Percentiles rank a stretch among this genome's conserved stretches.
These are phyloP conservation scores for Piromyces finnis DNA, from an alignment of 192 early-diverging fungal genomes.

Conservation along the genomic window DNA sequence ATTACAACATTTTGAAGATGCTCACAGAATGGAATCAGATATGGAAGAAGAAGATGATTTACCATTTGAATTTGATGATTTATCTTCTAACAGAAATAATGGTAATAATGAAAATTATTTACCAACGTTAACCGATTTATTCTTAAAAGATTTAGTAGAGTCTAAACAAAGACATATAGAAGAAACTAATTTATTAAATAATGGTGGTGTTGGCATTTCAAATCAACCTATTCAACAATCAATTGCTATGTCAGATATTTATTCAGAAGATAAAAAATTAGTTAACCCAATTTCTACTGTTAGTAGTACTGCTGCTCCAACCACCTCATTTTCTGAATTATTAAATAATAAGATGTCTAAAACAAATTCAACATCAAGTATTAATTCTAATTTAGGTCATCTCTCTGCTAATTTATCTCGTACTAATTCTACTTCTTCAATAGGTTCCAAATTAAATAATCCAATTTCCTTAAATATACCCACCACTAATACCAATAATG, in stretches of 20 bases:
- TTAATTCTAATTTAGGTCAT: not conserved
- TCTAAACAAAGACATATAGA: not conserved
- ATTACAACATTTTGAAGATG: conserved; percentile 90
- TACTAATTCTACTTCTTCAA: not conserved
- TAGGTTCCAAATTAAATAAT: not conserved
- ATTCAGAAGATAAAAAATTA: not conserved
- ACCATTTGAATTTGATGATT: not conserved
- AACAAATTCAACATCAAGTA: not conserved
- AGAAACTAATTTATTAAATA: not conserved
- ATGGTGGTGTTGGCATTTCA: not conserved
- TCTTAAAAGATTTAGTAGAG: not conserved
- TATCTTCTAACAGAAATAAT: not conserved
- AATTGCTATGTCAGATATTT: not conserved
- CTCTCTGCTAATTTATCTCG: not conserved
- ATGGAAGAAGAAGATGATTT: conserved; percentile 35
- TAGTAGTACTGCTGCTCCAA: not conserved
- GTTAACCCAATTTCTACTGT: not conserved
- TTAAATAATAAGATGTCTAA: not conserved
- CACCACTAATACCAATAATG: not conserved
- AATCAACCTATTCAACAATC: not conserved
- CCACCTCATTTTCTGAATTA: not conserved
- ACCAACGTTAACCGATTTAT: not conserved
- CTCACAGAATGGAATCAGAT: conserved; percentile 51
- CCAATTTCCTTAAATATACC: not conserved
- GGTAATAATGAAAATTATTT: not conserved